Percentiles rank a stretch among this genome's conserved stretches.
phyloP scores from a whole-genome alignment of 2,329 filamentous ascomycete species.

The Domatiomyces globalis region DNA sequence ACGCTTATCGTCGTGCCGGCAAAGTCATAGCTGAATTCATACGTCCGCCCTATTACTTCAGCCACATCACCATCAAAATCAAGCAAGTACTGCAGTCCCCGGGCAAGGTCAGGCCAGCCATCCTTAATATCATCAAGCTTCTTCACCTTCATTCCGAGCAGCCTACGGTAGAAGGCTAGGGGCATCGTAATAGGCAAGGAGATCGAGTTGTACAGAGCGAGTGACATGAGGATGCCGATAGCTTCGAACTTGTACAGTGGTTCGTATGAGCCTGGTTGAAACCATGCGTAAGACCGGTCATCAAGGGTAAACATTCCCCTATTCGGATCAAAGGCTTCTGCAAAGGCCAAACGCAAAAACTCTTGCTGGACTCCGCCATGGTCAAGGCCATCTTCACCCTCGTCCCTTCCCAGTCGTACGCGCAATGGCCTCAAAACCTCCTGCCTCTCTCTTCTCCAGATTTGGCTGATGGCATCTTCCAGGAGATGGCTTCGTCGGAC shows the following conservation, averaged over 20 bases:
- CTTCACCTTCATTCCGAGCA: conserved; percentile 55
- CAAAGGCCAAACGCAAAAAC: conserved; percentile 75
- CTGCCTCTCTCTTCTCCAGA: conserved; percentile 72
- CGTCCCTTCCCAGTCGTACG: conserved; percentile 67
- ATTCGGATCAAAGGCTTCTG: conserved; percentile 61
- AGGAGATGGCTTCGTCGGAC: conserved; percentile 55
- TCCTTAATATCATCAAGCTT: conserved; percentile 66
- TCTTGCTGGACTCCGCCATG: conserved; percentile 94
- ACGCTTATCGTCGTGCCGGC: conserved; percentile 41
- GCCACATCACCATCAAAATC: conserved; percentile 73
- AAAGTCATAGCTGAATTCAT: conserved; percentile 62
- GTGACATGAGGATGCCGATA: conserved; percentile 69
- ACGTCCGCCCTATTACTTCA: conserved; percentile 70
- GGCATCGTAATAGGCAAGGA: conserved; percentile 86
- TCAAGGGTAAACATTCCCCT: conserved; percentile 71
- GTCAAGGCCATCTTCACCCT: conserved; percentile 78
- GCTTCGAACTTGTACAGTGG: conserved; percentile 84
- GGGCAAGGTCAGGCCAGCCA: conserved; percentile 72
- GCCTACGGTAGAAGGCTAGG: conserved; percentile 63
- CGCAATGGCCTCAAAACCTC: conserved; percentile 78
- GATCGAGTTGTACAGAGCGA: conserved; percentile 86
- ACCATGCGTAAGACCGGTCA: conserved; percentile 69
- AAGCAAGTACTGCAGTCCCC: conserved; percentile 56
- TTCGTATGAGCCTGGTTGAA: conserved; percentile 66
- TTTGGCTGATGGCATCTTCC: conserved; percentile 64